Evolutionary conservation across 441 rosid genomes (phyloP), one percentile per base, ranked within the genome.

Genomic region (Geranium incanum): DNA sequence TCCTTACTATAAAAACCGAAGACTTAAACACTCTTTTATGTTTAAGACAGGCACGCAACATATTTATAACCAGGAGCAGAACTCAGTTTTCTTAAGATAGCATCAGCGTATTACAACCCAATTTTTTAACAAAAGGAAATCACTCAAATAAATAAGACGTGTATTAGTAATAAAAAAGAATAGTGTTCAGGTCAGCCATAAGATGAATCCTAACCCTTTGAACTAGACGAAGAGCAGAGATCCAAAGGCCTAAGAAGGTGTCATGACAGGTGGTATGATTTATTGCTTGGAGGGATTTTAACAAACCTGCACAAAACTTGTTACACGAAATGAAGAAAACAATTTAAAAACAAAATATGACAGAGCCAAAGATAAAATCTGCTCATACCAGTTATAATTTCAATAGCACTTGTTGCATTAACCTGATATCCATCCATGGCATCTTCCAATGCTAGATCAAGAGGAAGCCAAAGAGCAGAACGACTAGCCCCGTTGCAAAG

Each of bases 341-440:
- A 57, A 69, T 43, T 72, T 77, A 36, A 70, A 72, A 39, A 78
- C 36, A 78, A 15, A 67, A 62, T 37, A 66, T 70, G 33, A 64
- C 28, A 39, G 16, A 69, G 68, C 55, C 50, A 19, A 71, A 9
- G 48, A 65, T n/a, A 68, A 72, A 66, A 41, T 50, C 41, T 36
- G 70, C 36, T 19, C 39, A 73, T 83, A 89, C 94, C 91, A 0
- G 85, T 83, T 79, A 89, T 82, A 66, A 87, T 87, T 83, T 89
- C 94, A 78, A 86, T 80, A 2, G 87, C 91, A 75, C 94, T 87
- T 52, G 89, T 86, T 68, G 86, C 81, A 71, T 81, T 86, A 36
- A 89, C 91, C 81, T 83, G 87, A 84, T 89, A 89, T 69, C 89
- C 91, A 82, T 89, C 91, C 94, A 87, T 83, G 77, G 87, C 87